Conservation (phyloP, 2,329 filamentous ascomycete species). For the Trichoderma breve region DNA sequence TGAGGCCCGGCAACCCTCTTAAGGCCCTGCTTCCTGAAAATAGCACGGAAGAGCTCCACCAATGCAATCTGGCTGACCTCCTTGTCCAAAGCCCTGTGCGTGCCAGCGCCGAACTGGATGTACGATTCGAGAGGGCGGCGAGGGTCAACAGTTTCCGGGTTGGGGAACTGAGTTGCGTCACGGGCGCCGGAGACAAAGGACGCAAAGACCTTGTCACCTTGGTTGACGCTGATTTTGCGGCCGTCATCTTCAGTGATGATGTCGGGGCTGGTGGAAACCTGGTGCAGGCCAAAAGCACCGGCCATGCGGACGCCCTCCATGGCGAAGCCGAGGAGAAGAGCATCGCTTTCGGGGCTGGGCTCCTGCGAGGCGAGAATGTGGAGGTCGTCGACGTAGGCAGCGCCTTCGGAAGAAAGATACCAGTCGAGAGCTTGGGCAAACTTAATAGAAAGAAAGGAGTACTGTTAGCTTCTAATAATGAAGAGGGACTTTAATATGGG, state of each 20-base stretch:
- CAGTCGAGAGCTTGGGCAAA: slow-evolving; percentile 73
- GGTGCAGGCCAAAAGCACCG: slow-evolving; percentile 60
- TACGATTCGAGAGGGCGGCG: slow-evolving; percentile 63
- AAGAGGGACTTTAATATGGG: neutral
- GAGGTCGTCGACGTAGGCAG: slow-evolving; percentile 57
- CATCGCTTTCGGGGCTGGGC: slow-evolving; percentile 56
- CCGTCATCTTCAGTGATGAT: slow-evolving; percentile 53
- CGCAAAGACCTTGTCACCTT: slow-evolving; percentile 61
- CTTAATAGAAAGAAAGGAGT: slow-evolving; percentile 31
- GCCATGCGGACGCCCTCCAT: slow-evolving; percentile 70
- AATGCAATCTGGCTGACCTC: slow-evolving; percentile 61
- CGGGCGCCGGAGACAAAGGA: slow-evolving; percentile 57
- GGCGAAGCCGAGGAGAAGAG: slow-evolving; percentile 65
- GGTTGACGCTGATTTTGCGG: slow-evolving; percentile 48
- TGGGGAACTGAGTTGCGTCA: slow-evolving; percentile 59
- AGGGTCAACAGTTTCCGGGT: slow-evolving; percentile 60
- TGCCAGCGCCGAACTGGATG: slow-evolving; percentile 61
- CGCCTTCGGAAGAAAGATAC: slow-evolving; percentile 60
- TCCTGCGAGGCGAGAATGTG: slow-evolving; percentile 57
- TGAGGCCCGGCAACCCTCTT: slow-evolving; percentile 60
- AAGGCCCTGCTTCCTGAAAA: slow-evolving; percentile 61
- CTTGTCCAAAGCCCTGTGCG: slow-evolving; percentile 61
- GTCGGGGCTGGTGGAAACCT: slow-evolving; percentile 48
- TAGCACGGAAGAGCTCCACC: slow-evolving; percentile 64
- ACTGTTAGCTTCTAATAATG: slow-evolving; percentile 24